Percentiles rank a stretch among this genome's conserved stretches.
phyloP scores from a whole-genome alignment of 805 yeast genomes.

The Saccharomycopsis olivae region DNA sequence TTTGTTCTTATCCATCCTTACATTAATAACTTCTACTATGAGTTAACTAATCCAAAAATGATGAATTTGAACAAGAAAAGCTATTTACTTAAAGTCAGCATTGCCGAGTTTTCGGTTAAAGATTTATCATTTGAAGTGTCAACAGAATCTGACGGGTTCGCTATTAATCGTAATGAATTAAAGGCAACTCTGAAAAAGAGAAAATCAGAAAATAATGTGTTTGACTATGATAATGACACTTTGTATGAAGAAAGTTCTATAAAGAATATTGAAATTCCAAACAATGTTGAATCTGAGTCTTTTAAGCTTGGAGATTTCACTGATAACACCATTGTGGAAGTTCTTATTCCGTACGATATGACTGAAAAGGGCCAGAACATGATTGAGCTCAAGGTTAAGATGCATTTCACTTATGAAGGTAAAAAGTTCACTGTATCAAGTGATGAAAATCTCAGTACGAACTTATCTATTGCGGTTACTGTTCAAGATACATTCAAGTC shows the following conservation, averaged over 20 bases:
- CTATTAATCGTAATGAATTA: constrained; percentile 11
- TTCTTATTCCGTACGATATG: constrained; percentile 27
- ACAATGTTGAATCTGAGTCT: neutral
- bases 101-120: constrained; percentile 26
- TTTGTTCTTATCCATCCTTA: constrained; percentile 16
- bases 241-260: constrained; percentile 4
- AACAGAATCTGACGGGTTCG: constrained; percentile 7
- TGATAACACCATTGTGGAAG: constrained; percentile 18
- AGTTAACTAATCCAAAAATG: constrained; percentile 22
- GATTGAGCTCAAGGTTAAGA: constrained; percentile 13
- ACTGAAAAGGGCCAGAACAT: constrained; percentile 14
- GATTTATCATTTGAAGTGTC: constrained; percentile 21
- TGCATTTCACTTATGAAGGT: constrained; percentile 7
- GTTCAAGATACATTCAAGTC: constrained; percentile 70
- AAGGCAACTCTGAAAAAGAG: constrained; percentile 11
- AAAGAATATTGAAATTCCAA: neutral
- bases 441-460: constrained; percentile 34
- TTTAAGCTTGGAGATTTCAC: constrained; percentile 12
- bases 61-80: constrained; percentile 25
- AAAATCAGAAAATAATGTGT: neutral
- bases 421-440: constrained; percentile 10
- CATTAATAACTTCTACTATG: constrained; percentile 18
- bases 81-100: constrained; percentile 23
- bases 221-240: constrained; percentile 15
- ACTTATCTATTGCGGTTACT: constrained; percentile 56